A percentile compares a stretch with the other conserved stretches of the same genome.
phyloP scores from a whole-genome alignment of 345 rosid species.

The Aquilaria malaccensis region DNA sequence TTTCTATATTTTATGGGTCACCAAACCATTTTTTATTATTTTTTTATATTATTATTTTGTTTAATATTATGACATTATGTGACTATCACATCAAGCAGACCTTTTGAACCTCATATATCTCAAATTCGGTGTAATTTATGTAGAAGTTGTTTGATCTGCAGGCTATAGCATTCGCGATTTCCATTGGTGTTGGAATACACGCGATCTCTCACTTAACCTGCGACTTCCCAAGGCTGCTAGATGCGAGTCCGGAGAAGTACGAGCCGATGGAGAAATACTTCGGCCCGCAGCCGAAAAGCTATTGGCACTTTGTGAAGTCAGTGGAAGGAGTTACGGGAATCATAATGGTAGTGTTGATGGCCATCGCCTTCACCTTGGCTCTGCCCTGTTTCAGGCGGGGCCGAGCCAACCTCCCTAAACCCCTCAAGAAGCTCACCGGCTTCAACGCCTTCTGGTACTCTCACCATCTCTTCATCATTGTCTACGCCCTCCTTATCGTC shows the following conservation, averaged over 20 bases:
- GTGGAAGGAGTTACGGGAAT: conserved; percentile 66
- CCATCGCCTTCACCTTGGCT: conserved; percentile 72
- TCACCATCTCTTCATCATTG: conserved; percentile 69
- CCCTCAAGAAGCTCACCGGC: conserved; percentile 64
- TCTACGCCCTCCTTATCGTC: conserved; percentile 55
- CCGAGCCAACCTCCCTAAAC: conserved; percentile 45
- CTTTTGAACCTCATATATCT: too few species aligned
- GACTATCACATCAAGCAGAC: too few species aligned
- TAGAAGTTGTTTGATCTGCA: not conserved
- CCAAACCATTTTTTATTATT: too few species aligned
- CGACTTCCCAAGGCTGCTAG: conserved; percentile 60
- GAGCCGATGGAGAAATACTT: conserved; percentile 45
- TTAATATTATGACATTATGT: too few species aligned
- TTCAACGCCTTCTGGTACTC: conserved; percentile 91
- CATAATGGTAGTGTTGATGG: conserved; percentile 58
- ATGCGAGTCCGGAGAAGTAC: conserved; percentile 47
- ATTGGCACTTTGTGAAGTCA: conserved; percentile 62
- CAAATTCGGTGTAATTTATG: too few species aligned
- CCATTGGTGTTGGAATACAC: conserved; percentile 56
- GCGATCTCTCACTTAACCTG: conserved; percentile 52
- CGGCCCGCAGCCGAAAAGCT: conserved; percentile 53
- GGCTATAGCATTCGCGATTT: conserved; percentile 64
- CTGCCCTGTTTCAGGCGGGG: conserved; percentile 67
- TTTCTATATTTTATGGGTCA: too few species aligned
- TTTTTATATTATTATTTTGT: too few species aligned